phyloP scores from a whole-genome alignment of 2,329 filamentous ascomycete species.

The Pseudogymnoascus sp. region DNA sequence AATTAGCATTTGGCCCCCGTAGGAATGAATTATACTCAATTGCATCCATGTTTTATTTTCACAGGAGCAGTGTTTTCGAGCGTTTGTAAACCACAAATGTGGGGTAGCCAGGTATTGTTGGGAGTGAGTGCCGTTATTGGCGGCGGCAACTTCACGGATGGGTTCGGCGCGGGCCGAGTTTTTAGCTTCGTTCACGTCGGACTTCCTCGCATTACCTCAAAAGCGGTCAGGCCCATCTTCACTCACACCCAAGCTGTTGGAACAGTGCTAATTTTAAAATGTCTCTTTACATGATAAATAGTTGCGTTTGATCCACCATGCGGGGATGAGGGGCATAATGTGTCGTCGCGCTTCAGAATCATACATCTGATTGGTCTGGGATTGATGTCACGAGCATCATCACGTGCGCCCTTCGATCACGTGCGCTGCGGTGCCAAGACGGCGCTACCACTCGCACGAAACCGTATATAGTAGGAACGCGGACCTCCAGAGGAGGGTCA shows the following conservation, averaged over 20 bases:
- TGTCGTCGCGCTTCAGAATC: neutral
- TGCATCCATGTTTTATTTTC: neutral
- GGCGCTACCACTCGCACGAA: too few species aligned
- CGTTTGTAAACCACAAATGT: neutral
- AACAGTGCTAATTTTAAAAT: neutral
- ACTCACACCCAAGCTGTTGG: neutral
- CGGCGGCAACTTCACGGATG: neutral
- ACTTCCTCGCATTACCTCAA: neutral
- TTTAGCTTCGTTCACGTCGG: neutral
- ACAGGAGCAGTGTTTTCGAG: neutral
- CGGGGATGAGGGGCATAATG: neutral
- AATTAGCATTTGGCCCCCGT: neutral
- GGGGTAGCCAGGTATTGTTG: neutral
- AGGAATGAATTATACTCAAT: neutral
- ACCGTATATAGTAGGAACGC: too few species aligned
- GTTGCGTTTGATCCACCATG: neutral
- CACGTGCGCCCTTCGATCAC: too few species aligned
- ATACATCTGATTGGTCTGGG: neutral
- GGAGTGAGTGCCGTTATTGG: neutral
- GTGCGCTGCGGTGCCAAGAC: too few species aligned
- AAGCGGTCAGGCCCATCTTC: neutral
- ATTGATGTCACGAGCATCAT: too few species aligned
- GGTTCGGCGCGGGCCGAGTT: neutral
- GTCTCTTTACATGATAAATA: neutral
- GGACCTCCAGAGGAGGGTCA: too few species aligned